Evolutionary conservation across 2,329 filamentous ascomycete species (phyloP), one percentile per base, ranked within the genome.

Genomic region (Sporothrix schenckii): DNA sequence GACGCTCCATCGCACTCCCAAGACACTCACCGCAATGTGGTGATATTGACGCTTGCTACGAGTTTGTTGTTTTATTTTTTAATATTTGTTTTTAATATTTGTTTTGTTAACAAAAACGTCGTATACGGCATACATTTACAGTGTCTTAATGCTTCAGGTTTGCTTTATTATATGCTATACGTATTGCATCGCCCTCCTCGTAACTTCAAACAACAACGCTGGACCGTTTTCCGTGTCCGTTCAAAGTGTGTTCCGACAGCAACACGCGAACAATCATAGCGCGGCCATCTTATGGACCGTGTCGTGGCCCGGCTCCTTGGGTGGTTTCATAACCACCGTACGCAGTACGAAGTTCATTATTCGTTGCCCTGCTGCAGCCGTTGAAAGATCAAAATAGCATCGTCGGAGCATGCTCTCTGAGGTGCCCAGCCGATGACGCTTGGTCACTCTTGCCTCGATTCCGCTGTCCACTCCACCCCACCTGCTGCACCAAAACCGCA

Each of bases 121-220:
- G 30, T 13, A 47, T 61, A 39, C 41, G 34, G 9, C 6, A 34
- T 34, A 34, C 34, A 9, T 34, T 34, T 34, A 34, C 34, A 9
- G 34, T 5, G 34, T 65, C 44, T 65, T 66, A 34, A 16, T 66
- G 16, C 27, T 21, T 66, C 63, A 13, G 13, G n/a, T 30, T 52
- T 52, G 63, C 61, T 66, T 66, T 66, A 47, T 47, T 66, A 53
- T 67, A 54, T 67, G 47, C 50, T 54, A 67, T 67, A 67, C 66
- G 66, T 56, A 68, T 68, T 68, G 66, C 52, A 68, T 68, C 52
- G 50, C 60, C 61, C 44, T 49, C 61, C 39, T 65, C 60, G 34
- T 66, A 56, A 61, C 60, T 30, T 63, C 67, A 69, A 63, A 61
- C 53, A 41, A 14, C 30, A 65, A 6, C 68, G 44, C 44, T 65